Conservation (phyloP, 139 green algal species). For the Ettlia oleoabundans region DNA sequence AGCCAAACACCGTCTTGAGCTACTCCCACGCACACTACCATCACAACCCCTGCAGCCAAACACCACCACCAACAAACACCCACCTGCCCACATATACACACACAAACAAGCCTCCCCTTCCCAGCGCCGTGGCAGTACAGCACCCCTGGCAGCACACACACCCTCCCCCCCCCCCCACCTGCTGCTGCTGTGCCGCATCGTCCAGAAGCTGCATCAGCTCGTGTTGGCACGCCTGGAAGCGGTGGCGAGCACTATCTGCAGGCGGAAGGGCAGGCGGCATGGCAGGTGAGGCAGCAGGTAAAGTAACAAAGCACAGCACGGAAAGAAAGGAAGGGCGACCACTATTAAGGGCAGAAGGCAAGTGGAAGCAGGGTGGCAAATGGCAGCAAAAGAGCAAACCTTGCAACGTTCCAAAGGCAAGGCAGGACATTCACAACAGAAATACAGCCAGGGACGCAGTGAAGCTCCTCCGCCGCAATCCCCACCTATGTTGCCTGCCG, state of each 20-base stretch:
- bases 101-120: too few relatives aligned
- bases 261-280: too few relatives aligned
- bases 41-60: too few relatives aligned
- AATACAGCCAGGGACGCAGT: background rate
- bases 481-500: constrained; percentile 34
- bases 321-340: background rate
- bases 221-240: constrained; percentile 20
- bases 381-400: background rate
- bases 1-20: too few relatives aligned
- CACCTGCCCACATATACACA: too few relatives aligned
- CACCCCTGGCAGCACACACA: too few relatives aligned
- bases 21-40: too few relatives aligned
- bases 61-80: too few relatives aligned
- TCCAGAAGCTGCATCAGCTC: constrained; percentile 15
- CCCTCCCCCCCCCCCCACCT: background rate
- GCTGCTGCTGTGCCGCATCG: background rate
- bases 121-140: too few relatives aligned
- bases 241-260: constrained; percentile 10
- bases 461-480: background rate
- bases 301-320: background rate
- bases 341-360: background rate
- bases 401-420: background rate
- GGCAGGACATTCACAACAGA: background rate
- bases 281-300: background rate
- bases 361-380: background rate